Percentiles rank a stretch among this genome's conserved stretches.
phyloP scores from a whole-genome alignment of 2,329 filamentous ascomycete genomes.

The Calonectria pteridis region DNA sequence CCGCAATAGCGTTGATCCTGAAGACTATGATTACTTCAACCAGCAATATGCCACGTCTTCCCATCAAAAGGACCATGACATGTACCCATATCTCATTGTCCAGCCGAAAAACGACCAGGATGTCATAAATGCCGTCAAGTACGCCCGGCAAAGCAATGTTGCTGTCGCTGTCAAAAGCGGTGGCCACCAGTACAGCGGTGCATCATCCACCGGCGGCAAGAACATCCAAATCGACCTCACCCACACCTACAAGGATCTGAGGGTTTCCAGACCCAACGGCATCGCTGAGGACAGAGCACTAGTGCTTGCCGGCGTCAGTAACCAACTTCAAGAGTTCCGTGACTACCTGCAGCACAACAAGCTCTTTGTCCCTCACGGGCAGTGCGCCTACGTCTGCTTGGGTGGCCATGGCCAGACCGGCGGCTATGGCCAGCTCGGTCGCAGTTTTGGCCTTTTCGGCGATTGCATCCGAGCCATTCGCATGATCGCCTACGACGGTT shows the following conservation, averaged over 20 bases:
- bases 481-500: slow-evolving; percentile 61
- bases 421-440: slow-evolving; percentile 60
- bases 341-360: slow-evolving; percentile 54
- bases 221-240: slow-evolving; percentile 62
- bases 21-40: slow-evolving; percentile 38
- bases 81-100: slow-evolving; percentile 59
- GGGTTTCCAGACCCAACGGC: slow-evolving; percentile 36
- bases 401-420: slow-evolving; percentile 63
- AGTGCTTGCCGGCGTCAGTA: slow-evolving; percentile 56
- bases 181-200: slow-evolving; percentile 64
- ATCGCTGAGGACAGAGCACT: slow-evolving; percentile 48
- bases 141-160: slow-evolving; percentile 54
- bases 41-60: slow-evolving; percentile 59
- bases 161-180: slow-evolving; percentile 60
- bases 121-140: slow-evolving; percentile 54
- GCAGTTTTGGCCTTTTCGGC: slow-evolving; percentile 65
- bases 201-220: slow-evolving; percentile 57
- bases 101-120: slow-evolving; percentile 58
- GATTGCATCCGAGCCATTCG: slow-evolving; percentile 64
- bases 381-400: slow-evolving; percentile 59
- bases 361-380: slow-evolving; percentile 60
- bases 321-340: slow-evolving; percentile 57
- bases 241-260: slow-evolving; percentile 50
- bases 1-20: slow-evolving; percentile 27
- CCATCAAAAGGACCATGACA: slow-evolving; percentile 55